Evolutionary conservation across 257 asterid species (phyloP).

Genomic region (Lycium ferocissimum): DNA sequence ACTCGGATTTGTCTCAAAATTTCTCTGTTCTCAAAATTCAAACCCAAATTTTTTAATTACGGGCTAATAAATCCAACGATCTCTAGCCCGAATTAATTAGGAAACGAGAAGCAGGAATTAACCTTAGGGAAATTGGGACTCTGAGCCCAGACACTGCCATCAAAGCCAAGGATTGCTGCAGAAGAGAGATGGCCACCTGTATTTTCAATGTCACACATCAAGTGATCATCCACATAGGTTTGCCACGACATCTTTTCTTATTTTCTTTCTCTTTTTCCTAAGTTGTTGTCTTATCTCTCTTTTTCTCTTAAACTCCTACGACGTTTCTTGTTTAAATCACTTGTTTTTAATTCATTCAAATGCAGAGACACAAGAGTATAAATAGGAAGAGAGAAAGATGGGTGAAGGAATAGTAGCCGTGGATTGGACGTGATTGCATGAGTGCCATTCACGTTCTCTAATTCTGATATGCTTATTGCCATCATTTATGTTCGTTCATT

Average conservation of each 20-base stretch:
- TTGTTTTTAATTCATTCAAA: not conserved
- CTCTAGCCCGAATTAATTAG: no score
- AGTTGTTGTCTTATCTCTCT: not conserved
- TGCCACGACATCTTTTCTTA: constrained; percentile 60
- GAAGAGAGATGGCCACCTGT: constrained; percentile 53
- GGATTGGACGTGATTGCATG: constrained; percentile 29
- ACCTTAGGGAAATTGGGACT: constrained; percentile 66
- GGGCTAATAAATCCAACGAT: no score
- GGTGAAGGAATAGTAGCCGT: not conserved
- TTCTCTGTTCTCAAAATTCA: not conserved
- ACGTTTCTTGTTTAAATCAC: not conserved
- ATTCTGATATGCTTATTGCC: not conserved
- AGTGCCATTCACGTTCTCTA: not conserved
- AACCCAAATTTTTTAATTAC: no score
- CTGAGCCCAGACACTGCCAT: constrained; percentile 66
- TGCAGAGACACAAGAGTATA: not conserved
- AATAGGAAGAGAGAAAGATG: constrained; percentile 16
- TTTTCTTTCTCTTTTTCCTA: constrained; percentile 26
- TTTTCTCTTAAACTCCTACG: not conserved
- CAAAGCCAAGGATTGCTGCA: constrained; percentile 66
- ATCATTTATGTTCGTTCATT: constrained; percentile 9
- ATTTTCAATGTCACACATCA: constrained; percentile 67
- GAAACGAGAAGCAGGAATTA: not conserved
- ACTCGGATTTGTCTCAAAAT: no score
- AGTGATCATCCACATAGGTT: constrained; percentile 62